These are phyloP conservation scores for Poronia punctata DNA, from an alignment of 495 filamentous ascomycete species.

Conservation along the genomic window DNA sequence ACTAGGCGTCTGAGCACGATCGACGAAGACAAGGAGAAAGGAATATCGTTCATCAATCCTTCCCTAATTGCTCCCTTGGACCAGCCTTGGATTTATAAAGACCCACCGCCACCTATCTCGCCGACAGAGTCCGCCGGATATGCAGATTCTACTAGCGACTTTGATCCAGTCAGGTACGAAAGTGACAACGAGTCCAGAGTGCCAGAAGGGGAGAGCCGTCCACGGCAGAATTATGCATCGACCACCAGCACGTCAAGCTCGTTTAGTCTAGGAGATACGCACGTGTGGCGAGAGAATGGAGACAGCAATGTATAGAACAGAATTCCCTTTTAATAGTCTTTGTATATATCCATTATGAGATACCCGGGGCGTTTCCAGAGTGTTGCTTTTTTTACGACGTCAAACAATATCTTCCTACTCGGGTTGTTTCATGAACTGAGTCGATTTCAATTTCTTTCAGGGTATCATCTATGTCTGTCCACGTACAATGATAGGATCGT, in stretches of 20 bases:
- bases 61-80: slow-evolving; percentile 57
- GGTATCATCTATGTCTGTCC: neutral
- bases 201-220: slow-evolving; percentile 1
- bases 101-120: slow-evolving; percentile 33
- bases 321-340: neutral
- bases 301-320: slow-evolving; percentile 28
- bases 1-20: slow-evolving; percentile 42
- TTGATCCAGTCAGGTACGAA: slow-evolving; percentile 3
- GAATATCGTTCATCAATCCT: slow-evolving; percentile 64
- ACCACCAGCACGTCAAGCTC: slow-evolving; percentile 30
- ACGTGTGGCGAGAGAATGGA: slow-evolving; percentile 44
- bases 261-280: slow-evolving; percentile 50
- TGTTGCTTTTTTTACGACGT: too few species aligned
- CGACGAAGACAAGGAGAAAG: slow-evolving; percentile 62
- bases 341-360: slow-evolving; percentile 10
- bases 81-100: slow-evolving; percentile 47
- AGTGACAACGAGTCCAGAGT: slow-evolving; percentile 12
- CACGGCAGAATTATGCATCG: slow-evolving; percentile 4
- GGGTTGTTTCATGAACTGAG: too few species aligned
- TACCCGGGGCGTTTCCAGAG: slow-evolving; percentile 2
- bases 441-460: too few species aligned
- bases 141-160: slow-evolving; percentile 4
- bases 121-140: slow-evolving; percentile 12
- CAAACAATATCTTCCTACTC: too few species aligned
- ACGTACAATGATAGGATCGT: neutral